Conservation (phyloP, 2,329 filamentous ascomycete species). For the Diaporthe aspalathi region DNA sequence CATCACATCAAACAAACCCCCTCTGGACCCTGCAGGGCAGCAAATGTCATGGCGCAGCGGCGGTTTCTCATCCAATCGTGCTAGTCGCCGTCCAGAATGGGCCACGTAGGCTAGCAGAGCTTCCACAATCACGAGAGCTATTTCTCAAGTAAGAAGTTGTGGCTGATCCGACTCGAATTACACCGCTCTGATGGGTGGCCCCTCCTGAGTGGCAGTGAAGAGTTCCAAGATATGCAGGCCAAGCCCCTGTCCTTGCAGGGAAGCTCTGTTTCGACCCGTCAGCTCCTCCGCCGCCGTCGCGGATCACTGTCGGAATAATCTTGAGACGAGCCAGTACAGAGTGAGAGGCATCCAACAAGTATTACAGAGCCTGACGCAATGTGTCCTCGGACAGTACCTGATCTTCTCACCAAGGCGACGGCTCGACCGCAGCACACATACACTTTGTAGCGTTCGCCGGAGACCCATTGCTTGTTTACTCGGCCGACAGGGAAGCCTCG, state of each 20-base stretch:
- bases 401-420: not conserved
- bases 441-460: not conserved
- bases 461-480: slow-evolving; percentile 1
- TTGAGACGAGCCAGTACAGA: not conserved
- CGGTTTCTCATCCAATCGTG: slow-evolving; percentile 26
- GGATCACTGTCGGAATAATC: slow-evolving; percentile 9
- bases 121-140: slow-evolving; percentile 21
- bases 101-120: slow-evolving; percentile 28
- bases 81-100: not conserved
- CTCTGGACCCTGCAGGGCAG: slow-evolving; percentile 1
- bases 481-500: slow-evolving; percentile 13
- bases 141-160: slow-evolving; percentile 6
- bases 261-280: slow-evolving; percentile 35
- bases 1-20: not conserved
- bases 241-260: slow-evolving; percentile 37
- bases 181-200: slow-evolving; percentile 36
- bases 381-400: not conserved
- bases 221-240: slow-evolving; percentile 38
- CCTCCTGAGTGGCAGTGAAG: slow-evolving; percentile 36
- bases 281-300: slow-evolving; percentile 22
- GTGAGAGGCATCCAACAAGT: slow-evolving; percentile 11
- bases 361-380: not conserved
- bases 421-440: not conserved
- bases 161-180: slow-evolving; percentile 23
- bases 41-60: slow-evolving; percentile 10